A percentile compares a stretch with the other conserved stretches of the same genome.
Evolutionary conservation across 2,329 filamentous ascomycete species (phyloP).

Genomic region (Alternaria incomplexa): DNA sequence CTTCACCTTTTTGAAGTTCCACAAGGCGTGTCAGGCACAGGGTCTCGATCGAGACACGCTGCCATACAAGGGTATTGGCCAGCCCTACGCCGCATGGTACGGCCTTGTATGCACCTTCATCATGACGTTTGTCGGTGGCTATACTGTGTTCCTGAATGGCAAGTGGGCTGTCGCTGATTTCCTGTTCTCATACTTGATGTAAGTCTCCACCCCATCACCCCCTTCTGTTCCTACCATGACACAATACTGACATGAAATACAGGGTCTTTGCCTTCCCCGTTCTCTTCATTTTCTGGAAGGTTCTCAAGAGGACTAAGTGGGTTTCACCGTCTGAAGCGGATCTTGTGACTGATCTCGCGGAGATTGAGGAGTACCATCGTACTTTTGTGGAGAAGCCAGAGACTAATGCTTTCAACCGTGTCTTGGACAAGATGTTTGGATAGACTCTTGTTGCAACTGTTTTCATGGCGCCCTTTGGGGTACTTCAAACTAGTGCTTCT

Average conservation of each 20-base stretch:
- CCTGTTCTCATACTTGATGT: constrained; percentile 64
- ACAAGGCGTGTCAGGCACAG: constrained; percentile 71
- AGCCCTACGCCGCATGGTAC: constrained; percentile 75
- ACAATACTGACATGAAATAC: neutral
- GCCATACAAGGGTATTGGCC: constrained; percentile 72
- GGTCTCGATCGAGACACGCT: constrained; percentile 70
- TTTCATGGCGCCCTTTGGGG: constrained; percentile 9
- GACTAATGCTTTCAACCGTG: constrained; percentile 51
- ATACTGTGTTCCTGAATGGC: constrained; percentile 73
- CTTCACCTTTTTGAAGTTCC: constrained; percentile 74
- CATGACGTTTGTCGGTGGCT: constrained; percentile 79
- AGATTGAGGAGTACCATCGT: constrained; percentile 71
- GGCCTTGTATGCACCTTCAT: constrained; percentile 67
- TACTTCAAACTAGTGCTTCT: neutral
- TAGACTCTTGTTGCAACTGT: neutral
- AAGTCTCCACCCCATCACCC: neutral
- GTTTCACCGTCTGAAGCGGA: constrained; percentile 66
- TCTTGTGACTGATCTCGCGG: constrained; percentile 65
- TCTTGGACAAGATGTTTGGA: constrained; percentile 55
- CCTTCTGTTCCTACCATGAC: neutral
- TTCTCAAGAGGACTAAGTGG: constrained; percentile 68
- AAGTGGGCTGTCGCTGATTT: constrained; percentile 74
- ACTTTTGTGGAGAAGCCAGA: constrained; percentile 63
- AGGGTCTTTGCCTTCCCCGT: constrained; percentile 75
- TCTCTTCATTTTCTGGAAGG: constrained; percentile 74